These are phyloP conservation scores for Daldinia caldariorum DNA, from an alignment of 495 filamentous ascomycete species.

Conservation along the genomic window DNA sequence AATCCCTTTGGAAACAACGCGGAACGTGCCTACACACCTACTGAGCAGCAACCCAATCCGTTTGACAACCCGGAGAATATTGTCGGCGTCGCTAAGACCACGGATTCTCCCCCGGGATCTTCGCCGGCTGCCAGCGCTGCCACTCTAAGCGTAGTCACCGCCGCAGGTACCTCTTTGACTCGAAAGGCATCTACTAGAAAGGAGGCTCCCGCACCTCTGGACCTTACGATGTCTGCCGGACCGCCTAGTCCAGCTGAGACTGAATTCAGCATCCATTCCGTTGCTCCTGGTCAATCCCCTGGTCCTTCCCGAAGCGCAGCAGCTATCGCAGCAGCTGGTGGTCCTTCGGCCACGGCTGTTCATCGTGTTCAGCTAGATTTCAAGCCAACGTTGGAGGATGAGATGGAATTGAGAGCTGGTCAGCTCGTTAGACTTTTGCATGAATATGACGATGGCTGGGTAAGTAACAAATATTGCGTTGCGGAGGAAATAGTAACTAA, in stretches of 20 bases:
- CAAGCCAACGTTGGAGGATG: constrained; percentile 89
- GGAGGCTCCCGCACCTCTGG: constrained; percentile 56
- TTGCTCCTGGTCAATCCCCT: constrained; percentile 59
- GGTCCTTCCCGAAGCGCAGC: constrained; percentile 57
- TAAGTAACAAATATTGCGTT: constrained; percentile 58
- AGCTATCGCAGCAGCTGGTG: constrained; percentile 65
- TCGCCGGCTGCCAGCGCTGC: constrained; percentile 32
- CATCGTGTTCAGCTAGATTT: constrained; percentile 97
- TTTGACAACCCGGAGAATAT: constrained; percentile 49
- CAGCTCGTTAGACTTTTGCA: constrained; percentile 88
- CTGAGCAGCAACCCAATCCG: constrained; percentile 53
- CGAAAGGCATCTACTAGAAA: constrained; percentile 60
- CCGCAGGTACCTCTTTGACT: constrained; percentile 48
- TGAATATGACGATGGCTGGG: constrained; percentile 99
- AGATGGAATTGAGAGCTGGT: constrained; percentile 80
- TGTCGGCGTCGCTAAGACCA: constrained; percentile 49
- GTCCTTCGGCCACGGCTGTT: constrained; percentile 67
- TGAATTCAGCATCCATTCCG: constrained; percentile 65
- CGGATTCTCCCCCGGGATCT: constrained; percentile 44
- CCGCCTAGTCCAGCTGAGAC: constrained; percentile 69
- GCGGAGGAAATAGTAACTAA: constrained; percentile 50
- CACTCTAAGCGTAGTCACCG: constrained; percentile 37
- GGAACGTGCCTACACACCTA: constrained; percentile 49
- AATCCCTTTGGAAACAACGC: constrained; percentile 64
- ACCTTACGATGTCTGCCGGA: constrained; percentile 57